Evolutionary conservation across 163 green algal genomes (phyloP), one percentile per base, ranked within the genome.

Genomic region (Trebouxiophyceae sp.): DNA sequence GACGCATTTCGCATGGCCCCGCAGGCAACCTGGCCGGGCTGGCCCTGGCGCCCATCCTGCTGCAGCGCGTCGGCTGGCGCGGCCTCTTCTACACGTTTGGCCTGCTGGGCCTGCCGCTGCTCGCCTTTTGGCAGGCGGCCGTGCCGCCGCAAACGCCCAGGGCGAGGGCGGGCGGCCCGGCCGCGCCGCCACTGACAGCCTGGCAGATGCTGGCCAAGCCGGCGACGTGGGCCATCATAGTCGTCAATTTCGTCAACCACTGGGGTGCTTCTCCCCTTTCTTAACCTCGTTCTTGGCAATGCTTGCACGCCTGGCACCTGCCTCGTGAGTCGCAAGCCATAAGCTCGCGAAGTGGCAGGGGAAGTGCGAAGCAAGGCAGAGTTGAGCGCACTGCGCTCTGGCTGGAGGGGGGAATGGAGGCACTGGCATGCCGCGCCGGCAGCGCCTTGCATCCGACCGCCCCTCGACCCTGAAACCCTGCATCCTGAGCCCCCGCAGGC

Each of bases 161-260:
- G 39, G 12, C 39, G 19, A 50, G 19, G 39, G 39, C 19, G 39
- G 39, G 19, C 39, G 39, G 39, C 12, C 39, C 12, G 39, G 19
- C 39, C 39, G 39, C 39, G 12, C 12, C 12, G 39, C 12, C 12
- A 16, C 47, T 57, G 19, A 57, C 12, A 12, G 19, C 47, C 47
- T 28, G 22, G 19, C 19, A 57, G 19, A 30, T 90, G 54, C 45
- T 90, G 62, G 58, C 65, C 26, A 76, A 69, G 16, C 54, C 50
- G 0, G 80, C 83, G 6, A 84, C 78, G 0, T 92, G 85, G 87
- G 88, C 88, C n/a, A 95, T 95, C 77, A 84, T 92, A 33, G 62
- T 85, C 1, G 88, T 86, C 57, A 95, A 95, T 72, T 73, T 89
- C 39, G 83, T 92, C 27, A 95, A 95, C 72, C 86, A 95, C 71